A percentile compares a stretch with the other conserved stretches of the same genome.
Conservation (phyloP, 1,284 basidiomycete genomes). For the Vanrija pseudolonga region DNA sequence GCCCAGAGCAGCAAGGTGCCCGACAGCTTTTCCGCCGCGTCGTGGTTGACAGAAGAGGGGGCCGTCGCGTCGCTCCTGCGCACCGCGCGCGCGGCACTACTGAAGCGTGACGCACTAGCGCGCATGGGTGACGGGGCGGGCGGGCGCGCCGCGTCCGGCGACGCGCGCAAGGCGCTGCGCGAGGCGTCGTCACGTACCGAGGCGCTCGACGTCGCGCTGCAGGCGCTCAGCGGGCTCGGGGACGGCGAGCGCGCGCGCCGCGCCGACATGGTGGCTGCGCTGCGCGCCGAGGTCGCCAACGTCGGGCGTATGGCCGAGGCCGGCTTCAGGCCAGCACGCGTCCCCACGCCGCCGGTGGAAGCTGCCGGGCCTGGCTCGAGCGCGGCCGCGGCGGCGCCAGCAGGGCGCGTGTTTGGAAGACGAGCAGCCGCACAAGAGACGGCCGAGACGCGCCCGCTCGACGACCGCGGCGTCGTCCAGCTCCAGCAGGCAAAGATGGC, state of each 20-base stretch:
- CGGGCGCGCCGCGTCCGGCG: constrained; percentile 68
- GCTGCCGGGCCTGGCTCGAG: neutral
- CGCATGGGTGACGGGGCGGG: constrained; percentile 68
- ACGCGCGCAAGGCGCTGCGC: constrained; percentile 77
- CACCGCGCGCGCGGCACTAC: constrained; percentile 73
- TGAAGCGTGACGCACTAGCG: constrained; percentile 77
- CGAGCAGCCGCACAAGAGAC: constrained; percentile 68
- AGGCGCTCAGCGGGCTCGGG: constrained; percentile 59
- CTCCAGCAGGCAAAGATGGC: constrained; percentile 76
- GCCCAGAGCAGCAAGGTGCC: constrained; percentile 10
- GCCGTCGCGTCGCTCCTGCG: constrained; percentile 70
- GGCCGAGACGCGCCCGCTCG: constrained; percentile 76
- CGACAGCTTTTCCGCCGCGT: constrained; percentile 61
- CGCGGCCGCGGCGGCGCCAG: constrained; percentile 19
- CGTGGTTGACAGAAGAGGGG: constrained; percentile 80
- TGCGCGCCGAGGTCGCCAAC: constrained; percentile 69
- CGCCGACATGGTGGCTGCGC: constrained; percentile 72
- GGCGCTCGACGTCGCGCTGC: constrained; percentile 65
- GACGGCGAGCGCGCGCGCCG: constrained; percentile 78
- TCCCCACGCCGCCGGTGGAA: neutral
- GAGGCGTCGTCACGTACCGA: constrained; percentile 67
- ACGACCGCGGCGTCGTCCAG: constrained; percentile 72
- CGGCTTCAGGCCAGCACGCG: constrained; percentile 25
- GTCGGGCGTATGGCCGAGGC: constrained; percentile 45
- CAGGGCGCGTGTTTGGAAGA: constrained; percentile 67